Conservation (phyloP, 257 asterid genomes). For the Oldenlandia corymbosa region DNA sequence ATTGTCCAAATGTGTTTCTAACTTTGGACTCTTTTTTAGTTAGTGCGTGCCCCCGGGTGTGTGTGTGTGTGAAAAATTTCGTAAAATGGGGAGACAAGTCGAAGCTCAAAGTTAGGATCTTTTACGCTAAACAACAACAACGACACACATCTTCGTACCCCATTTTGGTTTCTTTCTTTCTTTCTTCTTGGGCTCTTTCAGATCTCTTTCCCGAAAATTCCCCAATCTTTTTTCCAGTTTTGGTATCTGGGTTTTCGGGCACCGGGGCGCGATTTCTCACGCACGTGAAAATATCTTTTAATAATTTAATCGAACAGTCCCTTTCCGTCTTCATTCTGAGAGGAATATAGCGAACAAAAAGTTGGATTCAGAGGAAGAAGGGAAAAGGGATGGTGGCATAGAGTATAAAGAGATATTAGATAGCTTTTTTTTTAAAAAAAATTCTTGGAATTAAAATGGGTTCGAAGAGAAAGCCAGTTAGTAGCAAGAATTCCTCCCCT, state of each 20-base stretch:
- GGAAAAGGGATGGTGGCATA: slow-evolving; percentile 7
- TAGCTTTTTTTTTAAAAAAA: not conserved
- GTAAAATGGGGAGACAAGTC: too few relatives aligned
- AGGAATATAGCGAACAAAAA: not conserved
- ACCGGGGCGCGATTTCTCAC: not conserved
- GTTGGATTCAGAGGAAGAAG: not conserved
- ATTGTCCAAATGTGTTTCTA: too few relatives aligned
- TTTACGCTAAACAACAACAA: too few relatives aligned
- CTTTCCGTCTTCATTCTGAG: not conserved
- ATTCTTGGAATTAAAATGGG: too few relatives aligned
- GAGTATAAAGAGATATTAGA: slow-evolving; percentile 4
- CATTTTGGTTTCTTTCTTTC: slow-evolving; percentile 5
- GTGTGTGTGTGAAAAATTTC: too few relatives aligned
- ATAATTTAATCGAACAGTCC: slow-evolving; percentile 14
- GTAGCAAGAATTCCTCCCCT: slow-evolving; percentile 2
- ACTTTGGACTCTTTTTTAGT: too few relatives aligned
- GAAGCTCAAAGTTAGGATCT: too few relatives aligned
- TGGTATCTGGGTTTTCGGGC: slow-evolving; percentile 8
- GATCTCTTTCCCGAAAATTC: slow-evolving; percentile 25
- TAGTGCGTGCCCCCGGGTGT: too few relatives aligned
- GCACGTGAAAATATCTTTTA: not conserved
- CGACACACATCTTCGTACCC: too few relatives aligned
- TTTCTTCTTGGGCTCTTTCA: not conserved
- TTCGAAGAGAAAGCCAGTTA: slow-evolving; percentile 19
- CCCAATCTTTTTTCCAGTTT: slow-evolving; percentile 14